These are phyloP conservation scores for Caryocar brasiliense DNA, from an alignment of 441 rosid species.

Conservation along the genomic window DNA sequence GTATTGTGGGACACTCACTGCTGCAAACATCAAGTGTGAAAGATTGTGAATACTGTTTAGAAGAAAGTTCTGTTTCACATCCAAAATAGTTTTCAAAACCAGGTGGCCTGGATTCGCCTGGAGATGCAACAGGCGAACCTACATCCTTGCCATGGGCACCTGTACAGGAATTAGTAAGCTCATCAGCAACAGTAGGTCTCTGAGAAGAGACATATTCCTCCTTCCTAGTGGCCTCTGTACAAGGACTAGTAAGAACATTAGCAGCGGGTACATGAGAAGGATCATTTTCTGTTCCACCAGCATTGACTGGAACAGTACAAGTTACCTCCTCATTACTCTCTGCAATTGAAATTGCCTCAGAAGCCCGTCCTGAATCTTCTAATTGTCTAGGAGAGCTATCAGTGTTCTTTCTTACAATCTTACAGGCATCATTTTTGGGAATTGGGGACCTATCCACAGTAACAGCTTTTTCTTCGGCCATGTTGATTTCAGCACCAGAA, in stretches of 20 bases:
- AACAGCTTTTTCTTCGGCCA: slow-evolving; percentile 4
- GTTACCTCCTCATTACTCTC: slow-evolving; percentile 16
- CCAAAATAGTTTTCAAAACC: neutral
- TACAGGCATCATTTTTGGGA: slow-evolving; percentile 5
- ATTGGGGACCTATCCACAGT: slow-evolving; percentile 5
- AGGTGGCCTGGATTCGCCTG: neutral
- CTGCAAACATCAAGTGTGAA: neutral
- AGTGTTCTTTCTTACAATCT: slow-evolving; percentile 11
- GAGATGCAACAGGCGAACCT: slow-evolving; percentile 13
- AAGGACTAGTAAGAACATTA: slow-evolving; percentile 5
- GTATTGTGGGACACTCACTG: neutral
- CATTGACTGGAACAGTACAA: slow-evolving; percentile 17
- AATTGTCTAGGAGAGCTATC: slow-evolving; percentile 6
- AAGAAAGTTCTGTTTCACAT: neutral
- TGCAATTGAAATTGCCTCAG: neutral
- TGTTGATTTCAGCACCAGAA: slow-evolving; percentile 7
- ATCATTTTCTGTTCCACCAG: slow-evolving; percentile 10
- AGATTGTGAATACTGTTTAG: neutral
- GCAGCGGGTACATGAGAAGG: slow-evolving; percentile 4
- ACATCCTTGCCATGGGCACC: slow-evolving; percentile 12
- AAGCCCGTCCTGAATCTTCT: slow-evolving; percentile 10
- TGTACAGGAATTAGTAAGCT: neutral
- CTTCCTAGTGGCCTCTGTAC: slow-evolving; percentile 6
- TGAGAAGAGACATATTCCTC: slow-evolving; percentile 12
- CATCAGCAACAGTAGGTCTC: slow-evolving; percentile 4